Evolutionary conservation across 2,329 filamentous ascomycete species (phyloP).

Genomic region (Colletotrichum coccodes): DNA sequence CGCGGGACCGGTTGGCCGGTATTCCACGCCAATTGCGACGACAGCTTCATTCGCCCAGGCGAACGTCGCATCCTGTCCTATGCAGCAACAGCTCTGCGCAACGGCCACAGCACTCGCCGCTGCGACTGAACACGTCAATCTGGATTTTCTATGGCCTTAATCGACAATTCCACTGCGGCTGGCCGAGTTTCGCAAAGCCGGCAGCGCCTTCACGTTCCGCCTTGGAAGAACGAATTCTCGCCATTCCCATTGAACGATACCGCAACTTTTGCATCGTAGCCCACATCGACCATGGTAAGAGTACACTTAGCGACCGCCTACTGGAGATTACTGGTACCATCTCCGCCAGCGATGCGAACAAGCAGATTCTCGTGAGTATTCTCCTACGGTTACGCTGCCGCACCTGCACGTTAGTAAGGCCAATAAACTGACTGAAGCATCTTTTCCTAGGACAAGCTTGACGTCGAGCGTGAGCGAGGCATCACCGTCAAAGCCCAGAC

Average conservation of each 20-base stretch:
- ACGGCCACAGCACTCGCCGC: background rate
- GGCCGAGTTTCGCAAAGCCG: constrained; percentile 13
- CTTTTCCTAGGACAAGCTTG: constrained; percentile 79
- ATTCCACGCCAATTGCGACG: constrained; percentile 13
- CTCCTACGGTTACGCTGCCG: background rate
- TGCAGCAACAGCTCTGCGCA: background rate
- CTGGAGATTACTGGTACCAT: constrained; percentile 97
- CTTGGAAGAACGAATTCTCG: constrained; percentile 71
- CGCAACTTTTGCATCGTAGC: constrained; percentile 99
- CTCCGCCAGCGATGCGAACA: constrained; percentile 80
- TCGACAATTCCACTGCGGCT: constrained; percentile 11
- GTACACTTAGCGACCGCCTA: constrained; percentile 90
- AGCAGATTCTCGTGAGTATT: constrained; percentile 78
- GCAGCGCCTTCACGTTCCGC: constrained; percentile 42
- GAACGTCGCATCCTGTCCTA: background rate
- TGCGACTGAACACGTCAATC: background rate
- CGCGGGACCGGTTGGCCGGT: constrained; percentile 21
- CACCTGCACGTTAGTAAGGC: background rate
- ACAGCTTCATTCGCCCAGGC: background rate
- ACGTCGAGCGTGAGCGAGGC: constrained; percentile 90
- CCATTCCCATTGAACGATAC: constrained; percentile 81
- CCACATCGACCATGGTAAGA: constrained; percentile 99
- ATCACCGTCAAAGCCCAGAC: constrained; percentile 99
- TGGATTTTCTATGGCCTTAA: background rate
- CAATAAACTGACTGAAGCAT: constrained; percentile 5